These are phyloP conservation scores for Botryosphaeria dothidea DNA, from an alignment of 2,329 filamentous ascomycete species.

Conservation along the genomic window DNA sequence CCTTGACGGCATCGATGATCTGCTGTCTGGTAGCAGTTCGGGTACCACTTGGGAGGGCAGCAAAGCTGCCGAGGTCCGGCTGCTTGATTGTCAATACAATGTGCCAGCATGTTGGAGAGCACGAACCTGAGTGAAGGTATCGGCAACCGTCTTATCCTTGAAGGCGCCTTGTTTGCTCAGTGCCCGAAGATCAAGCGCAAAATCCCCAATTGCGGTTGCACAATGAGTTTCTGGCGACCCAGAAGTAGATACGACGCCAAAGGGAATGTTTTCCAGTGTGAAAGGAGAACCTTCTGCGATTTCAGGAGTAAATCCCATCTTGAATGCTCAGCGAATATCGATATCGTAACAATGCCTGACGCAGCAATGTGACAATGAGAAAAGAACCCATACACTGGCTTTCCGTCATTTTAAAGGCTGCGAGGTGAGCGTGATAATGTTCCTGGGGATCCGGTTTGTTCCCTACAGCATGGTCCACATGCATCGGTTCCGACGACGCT, in stretches of 20 bases:
- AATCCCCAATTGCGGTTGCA: conserved; percentile 10
- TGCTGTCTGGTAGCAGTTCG: conserved; percentile 43
- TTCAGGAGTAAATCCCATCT: conserved; percentile 5
- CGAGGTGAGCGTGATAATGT: no score
- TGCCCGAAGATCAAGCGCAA: neutral
- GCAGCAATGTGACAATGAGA: no score
- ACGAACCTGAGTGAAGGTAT: neutral
- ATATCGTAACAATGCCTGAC: no score
- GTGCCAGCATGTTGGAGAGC: no score
- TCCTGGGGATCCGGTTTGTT: neutral
- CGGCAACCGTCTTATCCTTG: neutral
- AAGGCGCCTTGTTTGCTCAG: neutral
- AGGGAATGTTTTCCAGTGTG: conserved; percentile 21
- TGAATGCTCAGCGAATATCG: no score
- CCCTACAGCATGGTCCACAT: neutral
- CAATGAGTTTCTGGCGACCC: neutral
- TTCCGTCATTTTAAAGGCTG: no score
- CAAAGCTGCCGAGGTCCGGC: conserved; percentile 50
- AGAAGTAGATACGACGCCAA: conserved; percentile 19
- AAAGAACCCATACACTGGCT: no score
- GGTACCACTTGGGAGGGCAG: conserved; percentile 44
- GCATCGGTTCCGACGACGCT: neutral
- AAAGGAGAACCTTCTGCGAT: conserved; percentile 16
- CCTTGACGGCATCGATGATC: conserved; percentile 33
- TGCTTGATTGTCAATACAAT: neutral